Percentiles rank a stretch among this genome's conserved stretches.
These are phyloP conservation scores for Sicyos edulis DNA, from an alignment of 306 rosid species.

Conservation along the genomic window DNA sequence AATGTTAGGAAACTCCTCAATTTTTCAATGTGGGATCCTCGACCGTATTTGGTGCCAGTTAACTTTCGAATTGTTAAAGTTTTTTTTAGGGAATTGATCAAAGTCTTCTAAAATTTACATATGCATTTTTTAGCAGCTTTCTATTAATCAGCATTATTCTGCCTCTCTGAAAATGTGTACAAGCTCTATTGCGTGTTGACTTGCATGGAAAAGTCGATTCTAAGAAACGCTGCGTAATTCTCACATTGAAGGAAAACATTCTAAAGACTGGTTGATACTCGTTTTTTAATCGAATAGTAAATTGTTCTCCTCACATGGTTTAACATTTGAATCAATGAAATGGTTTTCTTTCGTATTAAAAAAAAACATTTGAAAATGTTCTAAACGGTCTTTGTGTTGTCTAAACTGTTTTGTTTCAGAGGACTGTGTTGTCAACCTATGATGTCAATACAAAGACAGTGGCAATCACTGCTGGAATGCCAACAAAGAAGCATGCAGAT, in stretches of 20 bases:
- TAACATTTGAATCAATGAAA: neutral
- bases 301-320: neutral
- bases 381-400: constrained; percentile 16
- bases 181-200: too few species aligned
- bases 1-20: too few species aligned
- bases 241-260: constrained; percentile 15
- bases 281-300: constrained; percentile 4
- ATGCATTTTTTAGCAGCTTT: too few species aligned
- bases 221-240: neutral
- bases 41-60: too few species aligned
- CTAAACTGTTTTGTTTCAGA: constrained; percentile 37
- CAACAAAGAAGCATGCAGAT: constrained; percentile 26
- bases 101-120: too few species aligned
- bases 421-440: constrained; percentile 46
- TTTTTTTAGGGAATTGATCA: too few species aligned
- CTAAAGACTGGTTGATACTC: neutral
- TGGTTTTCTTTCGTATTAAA: too few species aligned
- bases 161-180: too few species aligned
- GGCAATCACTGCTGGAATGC: constrained; percentile 33
- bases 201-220: neutral
- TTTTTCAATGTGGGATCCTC: too few species aligned
- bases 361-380: neutral
- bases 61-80: too few species aligned
- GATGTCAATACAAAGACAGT: constrained; percentile 35
- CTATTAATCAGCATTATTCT: too few species aligned